Conservation (phyloP, 2,329 filamentous ascomycete species). For the Thielaviopsis ethacetica region DNA sequence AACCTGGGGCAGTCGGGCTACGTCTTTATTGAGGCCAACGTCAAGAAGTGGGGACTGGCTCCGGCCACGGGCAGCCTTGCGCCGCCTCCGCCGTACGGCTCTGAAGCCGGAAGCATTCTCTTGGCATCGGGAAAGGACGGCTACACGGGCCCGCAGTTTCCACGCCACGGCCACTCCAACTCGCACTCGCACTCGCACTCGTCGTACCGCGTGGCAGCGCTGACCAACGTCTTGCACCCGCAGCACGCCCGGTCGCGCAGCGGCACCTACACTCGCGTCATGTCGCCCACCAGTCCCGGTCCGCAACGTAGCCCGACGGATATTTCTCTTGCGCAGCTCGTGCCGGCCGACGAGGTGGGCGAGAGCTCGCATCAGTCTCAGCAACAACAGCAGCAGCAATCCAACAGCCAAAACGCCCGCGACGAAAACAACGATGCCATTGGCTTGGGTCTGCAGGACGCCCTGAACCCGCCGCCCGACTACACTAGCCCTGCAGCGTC, state of each 20-base stretch:
- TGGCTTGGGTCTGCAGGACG: conserved; percentile 35
- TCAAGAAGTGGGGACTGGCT: conserved; percentile 98
- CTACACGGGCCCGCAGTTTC: conserved; percentile 17
- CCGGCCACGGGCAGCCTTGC: conserved; percentile 91
- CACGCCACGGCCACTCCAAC: conserved; percentile 25
- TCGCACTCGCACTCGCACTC: conserved; percentile 26
- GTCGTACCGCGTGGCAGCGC: conserved; percentile 14
- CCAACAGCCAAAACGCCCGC: conserved; percentile 14
- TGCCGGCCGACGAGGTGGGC: conserved; percentile 54
- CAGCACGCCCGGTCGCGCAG: conserved; percentile 50
- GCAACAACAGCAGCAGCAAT: conserved; percentile 17
- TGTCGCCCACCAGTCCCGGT: conserved; percentile 69
- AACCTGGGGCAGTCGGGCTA: conserved; percentile 98
- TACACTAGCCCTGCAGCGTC: conserved; percentile 52
- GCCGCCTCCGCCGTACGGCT: conserved; percentile 89
- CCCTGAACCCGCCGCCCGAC: conserved; percentile 50
- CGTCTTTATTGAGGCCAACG: conserved; percentile 97
- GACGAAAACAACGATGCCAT: conserved; percentile 14
- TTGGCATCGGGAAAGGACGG: conserved; percentile 65
- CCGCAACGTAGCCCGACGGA: conserved; percentile 85
- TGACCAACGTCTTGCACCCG: conserved; percentile 24
- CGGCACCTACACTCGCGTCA: conserved; percentile 54
- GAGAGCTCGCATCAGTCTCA: conserved; percentile 38
- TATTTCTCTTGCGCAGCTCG: conserved; percentile 80
- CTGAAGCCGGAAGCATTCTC: conserved; percentile 89